Evolutionary conservation across 768 basidiomycete species (phyloP), one percentile per base, ranked within the genome.

Genomic region (Kwoniella dendrophila): DNA sequence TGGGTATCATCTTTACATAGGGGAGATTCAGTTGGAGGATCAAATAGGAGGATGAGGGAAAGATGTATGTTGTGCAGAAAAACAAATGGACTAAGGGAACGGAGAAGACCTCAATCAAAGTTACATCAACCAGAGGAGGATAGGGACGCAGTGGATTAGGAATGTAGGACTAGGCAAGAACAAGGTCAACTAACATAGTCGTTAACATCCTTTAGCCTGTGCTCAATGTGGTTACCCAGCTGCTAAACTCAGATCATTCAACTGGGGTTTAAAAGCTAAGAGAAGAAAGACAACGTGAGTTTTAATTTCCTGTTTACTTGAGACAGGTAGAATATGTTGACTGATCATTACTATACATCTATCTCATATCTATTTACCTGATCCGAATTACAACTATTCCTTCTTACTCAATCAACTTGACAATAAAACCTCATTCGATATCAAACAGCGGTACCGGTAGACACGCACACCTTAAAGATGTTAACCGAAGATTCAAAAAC

Each of bases 181-280:
- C n/a, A n/a, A n/a, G n/a, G n/a, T n/a, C n/a, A n/a, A n/a, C n/a
- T n/a, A n/a, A n/a, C n/a, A n/a, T n/a, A 38, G 36, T 38, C 36
- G 36, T 8, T 18, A 38, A 38, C 36, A 18, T 38, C 8, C 36
- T 34, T 62, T 77, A 96, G 93, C 87, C 63, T 98, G 96, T 82
- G 89, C 88, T 24, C 90, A 91, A 79, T 97, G 96, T 80, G 96
- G 95, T 60, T 98, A 92, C 83, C 96, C 96, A 45, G 83, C 92
- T 58, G 94, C 96, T 57, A 98, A 91, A 83, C 82, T 95, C 74
- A 87, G 95, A 77, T 93, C 91, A 75, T 98, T 87, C 82, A 90
- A 97, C 82, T 98, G 96, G 96, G 92, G 93, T 70, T 85, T 87
- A 80, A 99, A 99, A 86, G 96, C 96, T 56, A 97, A 98, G 87